These are phyloP conservation scores for Penicillium sumatraense DNA, from an alignment of 2,329 filamentous ascomycete species.

Conservation along the genomic window DNA sequence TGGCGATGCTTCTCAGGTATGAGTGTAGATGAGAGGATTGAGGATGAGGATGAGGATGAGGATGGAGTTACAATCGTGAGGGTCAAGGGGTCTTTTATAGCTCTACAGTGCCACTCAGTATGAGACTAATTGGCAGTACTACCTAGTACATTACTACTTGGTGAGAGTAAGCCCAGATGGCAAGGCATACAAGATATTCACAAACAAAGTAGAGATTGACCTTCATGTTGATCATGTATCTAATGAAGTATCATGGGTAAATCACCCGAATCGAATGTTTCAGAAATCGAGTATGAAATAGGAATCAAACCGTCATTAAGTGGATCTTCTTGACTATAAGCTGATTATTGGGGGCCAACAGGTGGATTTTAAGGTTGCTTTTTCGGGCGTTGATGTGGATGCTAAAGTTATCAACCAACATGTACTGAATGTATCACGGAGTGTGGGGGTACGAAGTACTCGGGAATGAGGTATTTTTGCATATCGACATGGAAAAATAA, in stretches of 20 bases:
- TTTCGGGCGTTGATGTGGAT: not conserved
- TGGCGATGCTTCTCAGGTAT: not conserved
- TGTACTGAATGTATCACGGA: not conserved
- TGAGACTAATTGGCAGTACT: too few species aligned
- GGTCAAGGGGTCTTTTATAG: not conserved
- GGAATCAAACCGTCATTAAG: not conserved
- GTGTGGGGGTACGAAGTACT: not conserved
- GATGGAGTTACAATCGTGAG: not conserved
- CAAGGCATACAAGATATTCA: not conserved
- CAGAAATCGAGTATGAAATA: not conserved
- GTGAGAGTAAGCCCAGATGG: not conserved
- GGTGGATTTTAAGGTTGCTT: constrained; percentile 4
- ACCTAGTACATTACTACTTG: too few species aligned
- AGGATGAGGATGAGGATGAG: not conserved
- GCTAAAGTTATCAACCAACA: not conserved
- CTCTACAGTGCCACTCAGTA: too few species aligned
- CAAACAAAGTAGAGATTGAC: not conserved
- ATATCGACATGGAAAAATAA: not conserved
- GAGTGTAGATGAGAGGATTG: not conserved
- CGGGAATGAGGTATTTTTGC: not conserved
- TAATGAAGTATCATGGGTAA: not conserved
- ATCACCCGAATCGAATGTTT: not conserved
- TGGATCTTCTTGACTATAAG: not conserved
- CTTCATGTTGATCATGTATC: not conserved
- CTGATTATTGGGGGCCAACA: not conserved